phyloP scores from a whole-genome alignment of 2,329 filamentous ascomycete genomes.

The Stachybotrys chartarum region DNA sequence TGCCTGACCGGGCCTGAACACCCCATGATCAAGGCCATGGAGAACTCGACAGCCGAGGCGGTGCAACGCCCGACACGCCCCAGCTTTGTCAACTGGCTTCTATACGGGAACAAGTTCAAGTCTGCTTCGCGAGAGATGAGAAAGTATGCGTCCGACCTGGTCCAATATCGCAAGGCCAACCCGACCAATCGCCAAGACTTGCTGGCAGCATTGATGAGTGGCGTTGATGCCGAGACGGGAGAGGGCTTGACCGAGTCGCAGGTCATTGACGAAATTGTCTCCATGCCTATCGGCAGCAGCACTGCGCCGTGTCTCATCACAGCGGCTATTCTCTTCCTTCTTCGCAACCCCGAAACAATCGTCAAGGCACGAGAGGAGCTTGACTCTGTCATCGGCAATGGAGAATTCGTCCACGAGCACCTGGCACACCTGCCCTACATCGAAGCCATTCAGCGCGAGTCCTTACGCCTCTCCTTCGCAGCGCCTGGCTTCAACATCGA shows the following conservation, averaged over 20 bases:
- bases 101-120: constrained; percentile 46
- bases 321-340: constrained; percentile 40
- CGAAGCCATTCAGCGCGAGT: constrained; percentile 46
- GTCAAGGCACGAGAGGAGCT: constrained; percentile 44
- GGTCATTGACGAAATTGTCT: constrained; percentile 61
- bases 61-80: constrained; percentile 47
- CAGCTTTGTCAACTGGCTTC: constrained; percentile 42
- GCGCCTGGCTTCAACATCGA: constrained; percentile 51
- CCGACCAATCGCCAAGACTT: constrained; percentile 52
- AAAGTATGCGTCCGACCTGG: constrained; percentile 46
- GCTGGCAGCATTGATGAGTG: constrained; percentile 51
- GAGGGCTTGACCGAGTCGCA: constrained; percentile 49
- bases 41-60: constrained; percentile 46
- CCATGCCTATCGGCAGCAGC: constrained; percentile 54
- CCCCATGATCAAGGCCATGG: constrained; percentile 45
- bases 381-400: constrained; percentile 40
- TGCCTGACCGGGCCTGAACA: constrained; percentile 37
- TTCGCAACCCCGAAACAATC: constrained; percentile 42
- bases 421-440: constrained; percentile 45
- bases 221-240: constrained; percentile 55
- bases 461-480: constrained; percentile 45
- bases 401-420: constrained; percentile 38
- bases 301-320: constrained; percentile 39
- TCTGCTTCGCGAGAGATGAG: constrained; percentile 46
- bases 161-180: constrained; percentile 46